Base-by-base conservation (phyloP, 75 land plant genomes). In the Pinus albicaulis region DNA sequence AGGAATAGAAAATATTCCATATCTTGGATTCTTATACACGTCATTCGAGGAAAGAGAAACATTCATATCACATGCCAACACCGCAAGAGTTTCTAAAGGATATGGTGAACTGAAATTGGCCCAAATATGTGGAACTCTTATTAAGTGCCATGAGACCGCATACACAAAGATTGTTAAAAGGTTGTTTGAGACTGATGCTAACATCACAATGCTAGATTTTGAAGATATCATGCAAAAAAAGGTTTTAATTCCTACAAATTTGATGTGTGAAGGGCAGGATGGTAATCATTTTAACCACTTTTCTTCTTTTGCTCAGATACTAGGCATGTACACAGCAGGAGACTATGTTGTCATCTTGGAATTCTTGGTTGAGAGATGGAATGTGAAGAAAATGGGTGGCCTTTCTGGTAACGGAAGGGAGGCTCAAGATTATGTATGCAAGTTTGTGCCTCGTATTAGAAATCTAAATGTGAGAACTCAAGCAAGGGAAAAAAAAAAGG, bases 11-110 rank as follows among this genome's bases (percentile, higher is more conserved):
- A 85, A 85, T 77, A 78, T 80, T 57, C 85, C 87, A 2, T 87
- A 89, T 78, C 76, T 84, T 53, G 92, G 92, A 28, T 89, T 89
- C 78, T 84, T 89, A 36, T 89, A 89, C 89, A 87, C 91, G 0
- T 83, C 91, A 0, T 89, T 89, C 72, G 89, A 89, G 63, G 89
- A 87, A 77, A 80, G 90, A 3, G 92, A 90, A 13, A 90, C 92
- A 14, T 80, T 80, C 76, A 77, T 89, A 4, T 86, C 92, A 4
- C 92, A 89, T 56, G 89, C 85, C 3, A 89, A 89, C 76, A 89
- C 92, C 28, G 87, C 89, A 4, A 78, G 87, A 36, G 83, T 73
- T 63, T 87, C 90, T 1, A 90, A 87, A 79, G 79, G 78, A 0
- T 76, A 79, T 62, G 92, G 92, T 2, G 89, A 90, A 76, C 24